Evolutionary conservation across 1,284 basidiomycete species (phyloP).

Genomic region (Trametes versicolor): DNA sequence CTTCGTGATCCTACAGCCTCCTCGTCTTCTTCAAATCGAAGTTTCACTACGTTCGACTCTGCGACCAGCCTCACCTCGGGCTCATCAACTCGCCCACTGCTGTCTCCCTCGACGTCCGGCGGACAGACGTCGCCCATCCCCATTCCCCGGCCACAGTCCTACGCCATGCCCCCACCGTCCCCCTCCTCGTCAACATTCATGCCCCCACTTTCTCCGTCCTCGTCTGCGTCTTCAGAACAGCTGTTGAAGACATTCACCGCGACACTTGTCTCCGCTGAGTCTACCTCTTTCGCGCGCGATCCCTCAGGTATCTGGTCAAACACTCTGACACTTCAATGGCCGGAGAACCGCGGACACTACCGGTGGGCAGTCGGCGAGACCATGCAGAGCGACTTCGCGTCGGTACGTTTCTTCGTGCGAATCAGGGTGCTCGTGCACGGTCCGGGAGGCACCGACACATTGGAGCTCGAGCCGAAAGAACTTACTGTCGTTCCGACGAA

Average conservation of each 20-base stretch:
- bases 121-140: conserved; percentile 23
- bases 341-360: conserved; percentile 68
- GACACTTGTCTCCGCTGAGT: conserved; percentile 66
- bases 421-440: conserved; percentile 72
- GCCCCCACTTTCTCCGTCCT: conserved; percentile 36
- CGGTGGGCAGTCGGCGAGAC: conserved; percentile 84
- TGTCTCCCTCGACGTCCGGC: conserved; percentile 28
- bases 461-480: conserved; percentile 77
- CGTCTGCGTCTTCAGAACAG: conserved; percentile 40
- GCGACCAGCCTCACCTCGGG: conserved; percentile 21
- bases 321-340: conserved; percentile 77
- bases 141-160: conserved; percentile 24
- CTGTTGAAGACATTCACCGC: conserved; percentile 58
- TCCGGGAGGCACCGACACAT: conserved; percentile 61
- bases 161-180: conserved; percentile 43
- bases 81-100: conserved; percentile 30
- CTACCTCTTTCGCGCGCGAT: conserved; percentile 60
- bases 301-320: conserved; percentile 66
- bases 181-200: conserved; percentile 48
- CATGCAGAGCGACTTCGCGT: conserved; percentile 69
- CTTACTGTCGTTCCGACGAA: conserved; percentile 73
- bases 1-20: conserved; percentile 22
- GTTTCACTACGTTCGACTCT: conserved; percentile 36
- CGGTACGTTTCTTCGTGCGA: conserved; percentile 74
- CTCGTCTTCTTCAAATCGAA: conserved; percentile 24